phyloP scores from a whole-genome alignment of 2,329 filamentous ascomycete species.

The Teratosphaeria zuluensis region DNA sequence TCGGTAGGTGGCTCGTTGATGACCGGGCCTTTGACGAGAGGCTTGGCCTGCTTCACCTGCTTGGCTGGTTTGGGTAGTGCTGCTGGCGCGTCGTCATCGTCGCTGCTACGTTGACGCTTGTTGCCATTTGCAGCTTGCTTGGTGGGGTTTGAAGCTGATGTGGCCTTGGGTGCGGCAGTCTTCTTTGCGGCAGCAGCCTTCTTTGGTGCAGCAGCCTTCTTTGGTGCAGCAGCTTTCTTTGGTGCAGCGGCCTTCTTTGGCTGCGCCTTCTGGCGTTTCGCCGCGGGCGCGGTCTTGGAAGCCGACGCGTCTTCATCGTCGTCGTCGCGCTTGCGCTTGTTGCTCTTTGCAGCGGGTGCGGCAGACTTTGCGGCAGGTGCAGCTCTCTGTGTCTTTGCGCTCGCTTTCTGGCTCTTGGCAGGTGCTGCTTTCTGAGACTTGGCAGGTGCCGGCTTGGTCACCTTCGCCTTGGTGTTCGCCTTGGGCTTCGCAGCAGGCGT shows the following conservation, averaged over 20 bases:
- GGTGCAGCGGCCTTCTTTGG: neutral
- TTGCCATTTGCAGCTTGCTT: constrained; percentile 1
- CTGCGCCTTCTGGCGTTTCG: constrained; percentile 2
- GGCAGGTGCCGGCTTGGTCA: constrained; percentile 6
- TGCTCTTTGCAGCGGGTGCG: neutral
- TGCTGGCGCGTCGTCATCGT: constrained; percentile 9
- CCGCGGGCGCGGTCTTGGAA: neutral
- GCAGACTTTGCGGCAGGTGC: neutral
- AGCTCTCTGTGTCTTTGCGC: constrained; percentile 3
- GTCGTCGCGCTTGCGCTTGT: constrained; percentile 13
- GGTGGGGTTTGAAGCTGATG: constrained; percentile 2
- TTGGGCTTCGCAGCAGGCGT: constrained; percentile 1
- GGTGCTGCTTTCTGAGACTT: constrained; percentile 4
- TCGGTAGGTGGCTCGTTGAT: constrained; percentile 57
- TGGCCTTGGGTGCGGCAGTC: neutral
- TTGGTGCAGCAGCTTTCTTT: too few species aligned
- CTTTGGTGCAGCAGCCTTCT: too few species aligned
- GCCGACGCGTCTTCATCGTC: neutral
- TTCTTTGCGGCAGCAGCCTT: too few species aligned
- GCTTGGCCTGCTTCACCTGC: constrained; percentile 19
- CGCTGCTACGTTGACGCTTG: constrained; percentile 1
- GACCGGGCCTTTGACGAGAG: constrained; percentile 21
- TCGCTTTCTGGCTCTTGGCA: constrained; percentile 1
- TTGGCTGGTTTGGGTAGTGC: neutral
- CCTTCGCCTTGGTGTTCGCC: constrained; percentile 10